Base-by-base conservation (phyloP, 495 filamentous ascomycete genomes). In the Staphylotrichum tortipilum region DNA sequence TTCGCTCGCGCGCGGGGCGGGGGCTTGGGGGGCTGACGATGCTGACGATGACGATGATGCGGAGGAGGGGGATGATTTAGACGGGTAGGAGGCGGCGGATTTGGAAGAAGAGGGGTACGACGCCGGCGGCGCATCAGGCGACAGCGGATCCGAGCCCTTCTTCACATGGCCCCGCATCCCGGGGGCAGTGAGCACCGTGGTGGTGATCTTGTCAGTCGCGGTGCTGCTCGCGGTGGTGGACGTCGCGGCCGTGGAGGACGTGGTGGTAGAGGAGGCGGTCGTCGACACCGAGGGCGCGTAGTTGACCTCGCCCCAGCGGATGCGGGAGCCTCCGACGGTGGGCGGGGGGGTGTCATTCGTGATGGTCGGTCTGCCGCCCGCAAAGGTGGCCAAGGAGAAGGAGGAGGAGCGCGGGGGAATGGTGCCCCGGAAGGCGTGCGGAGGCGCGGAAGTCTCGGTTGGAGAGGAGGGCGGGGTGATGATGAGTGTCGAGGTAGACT, bases 401-500 rank as follows among this genome's bases (percentile, higher is more conserved):
- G 50, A 36, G 19, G 52, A 29, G 43, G 44, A n/a, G 19, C 41
- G 48, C 7, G 29, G 28, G 4, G 31, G 33, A 7, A 37, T 12
- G 39, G 11, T 17, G 15, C 9, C 26, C 2, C 24, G 44, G 36
- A 19, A 19, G 37, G 14, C 12, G 29, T n/a, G 26, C 11, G 11
- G n/a, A 22, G 11, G 40, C 4, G 34, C n/a, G 14, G 22, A 22
- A 0, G 23, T 12, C 19, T 56, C 49, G 18, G 42, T 23, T 10
- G 54, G 50, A 1, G 55, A 57, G 4, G 55, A 48, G 6, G 55
- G 55, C 1, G 54, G 50, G 1, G 50, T 57, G 50, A 50, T 48
- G 29, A 57, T 18, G 2, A 44, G 28, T 28, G 45, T 46, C 5
- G 54, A 44, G 49, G n/a, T 7, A 2, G 36, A 29, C 10, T 28